These are phyloP conservation scores for Adansonia rubrostipa DNA, from an alignment of 441 rosid genomes.

Conservation along the genomic window DNA sequence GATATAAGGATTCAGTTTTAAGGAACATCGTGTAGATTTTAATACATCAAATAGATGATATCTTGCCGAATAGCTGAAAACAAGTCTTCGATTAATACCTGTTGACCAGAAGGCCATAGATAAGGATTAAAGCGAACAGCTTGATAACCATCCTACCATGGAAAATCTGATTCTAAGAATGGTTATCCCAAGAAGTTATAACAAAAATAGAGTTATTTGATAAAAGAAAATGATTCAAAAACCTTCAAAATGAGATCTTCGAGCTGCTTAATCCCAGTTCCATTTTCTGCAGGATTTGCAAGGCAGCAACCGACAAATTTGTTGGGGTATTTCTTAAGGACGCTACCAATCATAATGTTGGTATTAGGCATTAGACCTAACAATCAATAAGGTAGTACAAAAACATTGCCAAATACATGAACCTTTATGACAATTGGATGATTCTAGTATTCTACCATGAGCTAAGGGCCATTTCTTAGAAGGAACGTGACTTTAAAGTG, in stretches of 20 bases:
- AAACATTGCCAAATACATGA: slow-evolving; percentile 17
- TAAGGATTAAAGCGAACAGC: slow-evolving; percentile 95
- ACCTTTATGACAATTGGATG: background rate
- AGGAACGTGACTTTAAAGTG: slow-evolving; percentile 1
- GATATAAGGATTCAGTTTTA: background rate
- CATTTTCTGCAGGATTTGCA: slow-evolving; percentile 92
- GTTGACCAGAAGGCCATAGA: slow-evolving; percentile 82
- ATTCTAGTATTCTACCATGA: background rate
- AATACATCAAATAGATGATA: background rate
- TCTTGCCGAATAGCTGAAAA: slow-evolving; percentile 9
- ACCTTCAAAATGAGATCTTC: slow-evolving; percentile 86
- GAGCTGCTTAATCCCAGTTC: slow-evolving; percentile 69
- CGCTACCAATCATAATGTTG: slow-evolving; percentile 45
- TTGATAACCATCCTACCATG: slow-evolving; percentile 70
- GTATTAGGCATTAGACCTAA: slow-evolving; percentile 18
- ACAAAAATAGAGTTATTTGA: slow-evolving; percentile 13
- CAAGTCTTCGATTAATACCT: slow-evolving; percentile 48
- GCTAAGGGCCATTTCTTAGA: background rate
- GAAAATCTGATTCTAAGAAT: slow-evolving; percentile 28
- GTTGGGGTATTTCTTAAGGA: slow-evolving; percentile 71
- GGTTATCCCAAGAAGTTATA: slow-evolving; percentile 18
- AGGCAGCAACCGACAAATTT: slow-evolving; percentile 93
- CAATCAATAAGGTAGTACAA: slow-evolving; percentile 1
- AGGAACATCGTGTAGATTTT: background rate
- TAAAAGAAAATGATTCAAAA: slow-evolving; percentile 24